Evolutionary conservation across 768 basidiomycete genomes (phyloP), one percentile per base, ranked within the genome.

Genomic region (Termitomyces titanicus): DNA sequence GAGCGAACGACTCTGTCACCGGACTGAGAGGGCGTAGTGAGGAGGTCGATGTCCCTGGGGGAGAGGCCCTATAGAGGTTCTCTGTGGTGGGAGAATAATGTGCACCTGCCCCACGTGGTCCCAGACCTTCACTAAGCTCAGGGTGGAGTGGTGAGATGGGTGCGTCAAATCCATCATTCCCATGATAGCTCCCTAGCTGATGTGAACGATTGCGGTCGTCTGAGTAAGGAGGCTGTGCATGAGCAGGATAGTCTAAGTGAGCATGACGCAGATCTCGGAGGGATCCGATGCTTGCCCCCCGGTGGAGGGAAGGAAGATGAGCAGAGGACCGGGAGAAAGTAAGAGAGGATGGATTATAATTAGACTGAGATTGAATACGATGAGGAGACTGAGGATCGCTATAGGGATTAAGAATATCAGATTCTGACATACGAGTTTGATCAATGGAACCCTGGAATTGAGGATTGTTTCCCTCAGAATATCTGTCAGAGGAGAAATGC

Each of bases 361-460:
- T 64, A 60, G 74, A 77, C 17, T 73, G 72, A 58, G 73, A 74
- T 49, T 77, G 76, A n/a, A 73, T 70, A 58, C 71, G 73, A 54
- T 70, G 77, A 47, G 68, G 58, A 51, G 72, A 22, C 47, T 48
- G 53, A 51, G 68, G 44, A 53, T 70, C 69, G 38, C 69, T 60
- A 64, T 81, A 74, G 51, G 75, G 59, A 66, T 73, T 74, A 61
- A 73, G 74, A 58, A 80, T 72, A 52, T 81, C 71, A 45, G 85
- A 84, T 66, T 86, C 85, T 64, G 85, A 87, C 82, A 86, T 84
- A 68, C 85, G 82, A 64, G 85, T 76, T 51, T 83, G 82, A 72
- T 84, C 83, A 54, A 79, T 69, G 59, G 74, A 65, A 54, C 72
- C 64, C 62, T 68, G 68, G 63, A 69, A 62, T 61, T 67, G 57